phyloP scores from a whole-genome alignment of 257 asterid genomes.

The Nicotiana undulata region DNA sequence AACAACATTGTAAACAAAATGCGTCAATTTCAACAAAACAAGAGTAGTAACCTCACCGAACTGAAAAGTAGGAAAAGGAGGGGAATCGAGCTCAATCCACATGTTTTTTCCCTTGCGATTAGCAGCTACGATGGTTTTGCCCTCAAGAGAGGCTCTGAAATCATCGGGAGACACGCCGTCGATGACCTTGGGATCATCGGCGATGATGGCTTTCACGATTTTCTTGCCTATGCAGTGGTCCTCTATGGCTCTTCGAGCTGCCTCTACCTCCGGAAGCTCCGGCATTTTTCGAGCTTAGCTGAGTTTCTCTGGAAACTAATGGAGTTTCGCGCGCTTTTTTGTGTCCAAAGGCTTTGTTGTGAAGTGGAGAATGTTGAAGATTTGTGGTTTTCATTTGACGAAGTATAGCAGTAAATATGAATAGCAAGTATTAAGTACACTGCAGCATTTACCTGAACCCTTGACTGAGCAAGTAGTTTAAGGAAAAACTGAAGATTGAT shows the following conservation, averaged over 20 bases:
- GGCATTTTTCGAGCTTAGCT: conserved; percentile 45
- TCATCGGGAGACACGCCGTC: conserved; percentile 65
- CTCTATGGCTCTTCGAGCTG: conserved; percentile 84
- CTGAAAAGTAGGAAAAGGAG: conserved; percentile 93
- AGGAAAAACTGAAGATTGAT: too few species aligned
- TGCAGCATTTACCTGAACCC: too few species aligned
- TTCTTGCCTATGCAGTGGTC: conserved; percentile 80
- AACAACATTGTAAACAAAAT: not conserved
- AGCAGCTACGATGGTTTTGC: conserved; percentile 79
- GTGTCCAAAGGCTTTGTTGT: not conserved
- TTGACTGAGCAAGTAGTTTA: too few species aligned
- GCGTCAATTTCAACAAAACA: not conserved
- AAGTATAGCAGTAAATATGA: too few species aligned
- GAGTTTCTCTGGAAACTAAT: not conserved
- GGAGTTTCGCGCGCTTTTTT: not conserved
- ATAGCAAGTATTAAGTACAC: too few species aligned
- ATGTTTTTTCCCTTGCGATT: conserved; percentile 95
- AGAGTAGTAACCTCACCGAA: conserved; percentile 48
- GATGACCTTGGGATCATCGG: conserved; percentile 79
- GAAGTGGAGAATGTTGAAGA: not conserved
- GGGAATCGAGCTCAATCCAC: conserved; percentile 94
- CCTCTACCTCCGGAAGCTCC: conserved; percentile 98
- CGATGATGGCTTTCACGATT: conserved; percentile 52
- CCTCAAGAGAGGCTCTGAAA: conserved; percentile 69
- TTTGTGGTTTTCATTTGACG: too few species aligned